A percentile compares a stretch with the other conserved stretches of the same genome.
Evolutionary conservation across 768 basidiomycete species (phyloP).

Genomic region (Pseudohyphozyma bogoriensis): DNA sequence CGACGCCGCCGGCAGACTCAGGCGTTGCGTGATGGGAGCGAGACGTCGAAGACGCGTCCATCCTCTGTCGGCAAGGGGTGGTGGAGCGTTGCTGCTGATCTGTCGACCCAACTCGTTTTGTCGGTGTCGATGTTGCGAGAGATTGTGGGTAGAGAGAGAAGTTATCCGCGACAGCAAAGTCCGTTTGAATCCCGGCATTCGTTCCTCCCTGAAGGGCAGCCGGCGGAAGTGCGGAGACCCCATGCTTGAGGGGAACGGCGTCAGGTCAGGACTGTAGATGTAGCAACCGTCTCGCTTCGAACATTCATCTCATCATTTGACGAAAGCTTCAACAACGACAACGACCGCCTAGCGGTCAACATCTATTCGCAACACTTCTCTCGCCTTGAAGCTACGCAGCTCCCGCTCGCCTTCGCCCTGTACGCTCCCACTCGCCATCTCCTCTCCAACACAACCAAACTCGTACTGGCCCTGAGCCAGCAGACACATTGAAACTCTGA

Average conservation of each 20-base stretch:
- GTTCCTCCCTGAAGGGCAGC: too few species aligned
- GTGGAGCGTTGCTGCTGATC: too few species aligned
- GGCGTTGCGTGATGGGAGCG: too few species aligned
- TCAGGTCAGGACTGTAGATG: too few species aligned
- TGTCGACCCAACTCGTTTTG: too few species aligned
- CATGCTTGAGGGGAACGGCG: too few species aligned
- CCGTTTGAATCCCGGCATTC: neutral
- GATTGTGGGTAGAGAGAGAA: too few species aligned
- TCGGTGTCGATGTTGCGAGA: too few species aligned
- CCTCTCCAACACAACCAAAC: slow-evolving; percentile 37
- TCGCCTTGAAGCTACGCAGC: slow-evolving; percentile 3
- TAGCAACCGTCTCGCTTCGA: neutral
- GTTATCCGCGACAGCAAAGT: neutral
- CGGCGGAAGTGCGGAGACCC: too few species aligned
- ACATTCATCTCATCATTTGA: neutral
- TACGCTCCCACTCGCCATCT: slow-evolving; percentile 31
- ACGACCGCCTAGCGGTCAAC: slow-evolving; percentile 5
- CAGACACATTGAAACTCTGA: slow-evolving; percentile 59
- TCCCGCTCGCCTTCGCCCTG: neutral
- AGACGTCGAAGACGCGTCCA: too few species aligned
- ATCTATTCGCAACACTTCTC: slow-evolving; percentile 9
- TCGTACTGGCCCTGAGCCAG: slow-evolving; percentile 59
- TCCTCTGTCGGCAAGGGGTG: too few species aligned
- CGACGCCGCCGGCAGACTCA: too few species aligned
- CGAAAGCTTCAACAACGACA: neutral